Evolutionary conservation across 495 filamentous ascomycete species (phyloP).

Genomic region (Pseudevernia furfuracea): DNA sequence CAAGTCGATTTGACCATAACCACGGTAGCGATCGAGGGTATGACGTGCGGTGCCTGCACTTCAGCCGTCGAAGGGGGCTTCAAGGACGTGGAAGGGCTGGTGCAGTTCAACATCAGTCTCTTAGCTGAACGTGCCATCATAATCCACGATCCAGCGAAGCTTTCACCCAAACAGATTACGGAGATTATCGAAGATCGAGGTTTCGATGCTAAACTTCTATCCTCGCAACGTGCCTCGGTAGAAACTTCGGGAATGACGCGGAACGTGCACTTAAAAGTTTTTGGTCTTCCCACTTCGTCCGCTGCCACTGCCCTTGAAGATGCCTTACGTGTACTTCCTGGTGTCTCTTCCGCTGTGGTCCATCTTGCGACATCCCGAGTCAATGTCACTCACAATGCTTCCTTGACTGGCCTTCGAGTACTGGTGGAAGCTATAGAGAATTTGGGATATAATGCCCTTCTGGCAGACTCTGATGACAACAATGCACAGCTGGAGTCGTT

Average conservation of each 20-base stretch:
- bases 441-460: conserved; percentile 74
- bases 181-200: conserved; percentile 65
- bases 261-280: conserved; percentile 69
- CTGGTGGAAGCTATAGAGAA: conserved; percentile 78
- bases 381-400: conserved; percentile 60
- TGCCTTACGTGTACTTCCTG: conserved; percentile 54
- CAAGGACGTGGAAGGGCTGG: conserved; percentile 63
- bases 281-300: conserved; percentile 62
- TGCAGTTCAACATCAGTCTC: conserved; percentile 86
- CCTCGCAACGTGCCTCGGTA: conserved; percentile 31
- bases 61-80: conserved; percentile 84
- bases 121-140: conserved; percentile 87
- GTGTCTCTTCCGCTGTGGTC: conserved; percentile 65
- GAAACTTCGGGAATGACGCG: conserved; percentile 42
- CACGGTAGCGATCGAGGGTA: conserved; percentile 79
- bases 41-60: conserved; percentile 96
- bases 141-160: conserved; percentile 63
- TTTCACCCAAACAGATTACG: conserved; percentile 63
- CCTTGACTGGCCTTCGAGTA: conserved; percentile 65
- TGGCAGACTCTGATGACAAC: conserved; percentile 88
- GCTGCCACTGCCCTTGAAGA: conserved; percentile 67
- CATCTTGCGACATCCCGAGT: conserved; percentile 60
- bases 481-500: conserved; percentile 94
- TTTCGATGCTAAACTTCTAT: conserved; percentile 74
- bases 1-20: conserved; percentile 49